Evolutionary conservation across 2,329 filamentous ascomycete species (phyloP).

Genomic region (Ophiostoma sp.): DNA sequence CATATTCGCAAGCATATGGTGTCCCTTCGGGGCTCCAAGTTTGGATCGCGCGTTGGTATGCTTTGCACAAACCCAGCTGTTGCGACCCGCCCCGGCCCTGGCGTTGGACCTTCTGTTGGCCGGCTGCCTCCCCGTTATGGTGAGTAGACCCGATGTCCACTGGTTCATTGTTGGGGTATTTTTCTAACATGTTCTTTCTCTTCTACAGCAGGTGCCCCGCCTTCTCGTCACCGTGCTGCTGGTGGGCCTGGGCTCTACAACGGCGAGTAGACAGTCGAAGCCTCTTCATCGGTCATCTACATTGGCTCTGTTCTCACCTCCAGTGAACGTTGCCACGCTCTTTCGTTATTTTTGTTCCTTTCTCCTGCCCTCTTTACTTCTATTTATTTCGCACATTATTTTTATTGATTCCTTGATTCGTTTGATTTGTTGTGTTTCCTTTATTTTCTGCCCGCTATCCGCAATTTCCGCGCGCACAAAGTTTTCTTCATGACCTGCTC

Average conservation of each 20-base stretch:
- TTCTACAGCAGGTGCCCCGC: slow-evolving; percentile 12
- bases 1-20: slow-evolving; percentile 99
- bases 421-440: slow-evolving; percentile 1
- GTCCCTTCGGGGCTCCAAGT: slow-evolving; percentile 95
- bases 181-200: not conserved
- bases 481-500: slow-evolving; percentile 35
- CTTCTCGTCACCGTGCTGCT: slow-evolving; percentile 24
- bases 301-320: not conserved
- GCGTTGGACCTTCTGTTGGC: slow-evolving; percentile 66
- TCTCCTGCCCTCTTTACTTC: not conserved
- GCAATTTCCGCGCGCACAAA: slow-evolving; percentile 25
- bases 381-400: slow-evolving; percentile 6
- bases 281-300: not conserved
- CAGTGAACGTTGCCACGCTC: not conserved
- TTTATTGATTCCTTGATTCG: not conserved
- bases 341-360: not conserved
- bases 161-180: not conserved
- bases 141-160: slow-evolving; percentile 51
- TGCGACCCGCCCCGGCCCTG: slow-evolving; percentile 83
- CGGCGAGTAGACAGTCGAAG: slow-evolving; percentile 8
- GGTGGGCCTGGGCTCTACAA: slow-evolving; percentile 18
- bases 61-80: slow-evolving; percentile 94
- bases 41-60: slow-evolving; percentile 97
- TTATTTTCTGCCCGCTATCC: slow-evolving; percentile 10
- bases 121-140: slow-evolving; percentile 62